Evolutionary conservation across 192 early-diverging fungal genomes (phyloP), one percentile per base, ranked within the genome.

Genomic region (Bifiguratus adelaidae): DNA sequence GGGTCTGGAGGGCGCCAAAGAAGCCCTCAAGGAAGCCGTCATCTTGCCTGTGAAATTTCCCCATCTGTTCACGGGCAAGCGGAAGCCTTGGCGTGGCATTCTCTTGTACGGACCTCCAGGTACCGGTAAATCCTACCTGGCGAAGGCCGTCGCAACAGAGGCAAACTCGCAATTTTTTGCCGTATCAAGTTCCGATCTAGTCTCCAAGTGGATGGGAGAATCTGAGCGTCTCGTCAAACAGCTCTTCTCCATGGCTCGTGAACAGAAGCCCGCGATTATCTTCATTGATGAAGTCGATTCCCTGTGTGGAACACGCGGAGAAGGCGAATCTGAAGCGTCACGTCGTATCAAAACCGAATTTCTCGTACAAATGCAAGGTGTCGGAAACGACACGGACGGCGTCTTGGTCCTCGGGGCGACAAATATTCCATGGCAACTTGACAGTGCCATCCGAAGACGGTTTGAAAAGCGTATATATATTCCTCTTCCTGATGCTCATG

Each of bases 121-220:
- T 55, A 99, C 95, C 0, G 95, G 94, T 45, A 99, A 99, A 63
- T 91, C 91, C 7, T 95, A 85, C 55, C 65, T 99, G 18, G 95
- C 94, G 26, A 97, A 97, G 57, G 95, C 95, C 0, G 91, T 99
- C 20, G 95, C 95, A 2, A 99, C 95, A 1, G 95, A 99, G 57
- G 91, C 94, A 28, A 79, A 91, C 43, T 83, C 91, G 3, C 94
- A 92, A 13, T 99, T 99, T 55, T 95, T 97, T 47, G 88, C 92
- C 11, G 87, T 99, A 16, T 92, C 89, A 9, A 97, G 93, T 3
- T 95, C 94, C 3, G 95, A 99, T 66, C 71, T 99, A 41, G 94
- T 99, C n/a, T 86, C 83, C 59, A 99, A 96, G 72, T 99, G 92
- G 92, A 96, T 99, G 86, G 94, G 95, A 37, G 94, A 99, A 64